Conservation (phyloP, 192 early-diverging fungal species). For the Podila horticola region DNA sequence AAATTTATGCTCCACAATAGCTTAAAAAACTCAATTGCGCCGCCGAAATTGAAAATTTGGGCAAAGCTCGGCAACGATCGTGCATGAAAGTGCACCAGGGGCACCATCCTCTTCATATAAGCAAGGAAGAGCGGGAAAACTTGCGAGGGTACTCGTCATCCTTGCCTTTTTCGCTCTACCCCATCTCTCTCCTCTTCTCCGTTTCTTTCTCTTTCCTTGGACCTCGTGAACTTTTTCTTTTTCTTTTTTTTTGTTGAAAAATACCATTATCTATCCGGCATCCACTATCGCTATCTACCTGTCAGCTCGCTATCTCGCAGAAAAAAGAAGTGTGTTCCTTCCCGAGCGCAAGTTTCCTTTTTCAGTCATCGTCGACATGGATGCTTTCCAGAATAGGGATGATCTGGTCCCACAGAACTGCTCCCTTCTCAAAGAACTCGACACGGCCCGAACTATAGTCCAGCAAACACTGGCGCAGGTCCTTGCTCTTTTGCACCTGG, state of each 20-base stretch:
- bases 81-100: too few relatives aligned
- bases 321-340: too few relatives aligned
- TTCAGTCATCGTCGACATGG: slow-evolving; percentile 44
- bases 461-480: slow-evolving; percentile 80
- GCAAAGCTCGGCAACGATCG: background rate
- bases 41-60: background rate
- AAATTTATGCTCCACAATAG: too few relatives aligned
- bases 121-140: background rate
- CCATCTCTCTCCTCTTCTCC: background rate
- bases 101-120: too few relatives aligned
- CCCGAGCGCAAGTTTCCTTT: too few relatives aligned
- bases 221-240: background rate
- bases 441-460: slow-evolving; percentile 84
- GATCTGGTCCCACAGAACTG: slow-evolving; percentile 84
- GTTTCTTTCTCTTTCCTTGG: background rate
- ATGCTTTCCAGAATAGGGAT: slow-evolving; percentile 84
- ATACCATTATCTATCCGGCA: too few relatives aligned
- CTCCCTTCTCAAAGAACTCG: slow-evolving; percentile 83
- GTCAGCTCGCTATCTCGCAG: too few relatives aligned
- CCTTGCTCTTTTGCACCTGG: slow-evolving; percentile 78
- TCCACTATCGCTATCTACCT: background rate
- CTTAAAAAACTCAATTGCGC: too few relatives aligned
- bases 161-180: background rate
- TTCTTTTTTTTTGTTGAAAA: background rate
- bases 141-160: background rate